A percentile compares a stretch with the other conserved stretches of the same genome.
These are phyloP conservation scores for Aspergillus puulaauensis DNA, from an alignment of 2,329 filamentous ascomycete species.

Conservation along the genomic window DNA sequence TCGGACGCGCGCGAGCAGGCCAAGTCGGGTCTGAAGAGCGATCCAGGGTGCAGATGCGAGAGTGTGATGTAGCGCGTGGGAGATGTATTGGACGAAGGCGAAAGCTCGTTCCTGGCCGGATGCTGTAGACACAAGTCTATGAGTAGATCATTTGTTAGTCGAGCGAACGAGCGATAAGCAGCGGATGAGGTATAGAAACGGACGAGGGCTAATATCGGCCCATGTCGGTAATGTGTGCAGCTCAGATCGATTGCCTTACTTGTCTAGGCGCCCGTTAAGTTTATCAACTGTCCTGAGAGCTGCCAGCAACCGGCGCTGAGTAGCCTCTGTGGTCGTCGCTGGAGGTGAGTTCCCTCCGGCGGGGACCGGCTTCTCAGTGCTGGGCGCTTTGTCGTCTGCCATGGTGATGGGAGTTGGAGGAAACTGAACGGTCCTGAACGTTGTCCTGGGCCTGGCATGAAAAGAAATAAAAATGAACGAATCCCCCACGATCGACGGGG, in stretches of 20 bases:
- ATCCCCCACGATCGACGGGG: not conserved
- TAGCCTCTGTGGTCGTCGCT: slow-evolving; percentile 5
- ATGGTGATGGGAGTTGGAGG: slow-evolving; percentile 10
- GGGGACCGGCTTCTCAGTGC: slow-evolving; percentile 24
- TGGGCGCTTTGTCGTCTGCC: slow-evolving; percentile 20
- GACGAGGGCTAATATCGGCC: no score
- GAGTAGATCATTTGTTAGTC: slow-evolving; percentile 7
- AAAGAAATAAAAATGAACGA: not conserved
- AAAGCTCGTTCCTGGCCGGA: slow-evolving; percentile 69
- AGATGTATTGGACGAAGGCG: slow-evolving; percentile 66
- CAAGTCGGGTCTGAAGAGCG: slow-evolving; percentile 43
- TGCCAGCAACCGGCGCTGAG: slow-evolving; percentile 25
- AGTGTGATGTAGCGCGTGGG: slow-evolving; percentile 62
- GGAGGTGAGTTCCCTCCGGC: slow-evolving; percentile 12
- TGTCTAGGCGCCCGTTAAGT: slow-evolving; percentile 30
- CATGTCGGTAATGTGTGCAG: no score
- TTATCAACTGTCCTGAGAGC: slow-evolving; percentile 29
- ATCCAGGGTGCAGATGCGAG: slow-evolving; percentile 52
- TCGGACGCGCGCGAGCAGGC: slow-evolving; percentile 40
- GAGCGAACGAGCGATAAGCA: slow-evolving; percentile 42
- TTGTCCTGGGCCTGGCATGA: slow-evolving; percentile 23
- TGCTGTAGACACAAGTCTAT: slow-evolving; percentile 65
- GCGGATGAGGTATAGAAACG: not conserved
- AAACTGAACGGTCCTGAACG: slow-evolving; percentile 6
- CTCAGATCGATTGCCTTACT: slow-evolving; percentile 20